Percentiles rank a stretch among this genome's conserved stretches.
phyloP scores from a whole-genome alignment of 140 eudicot genomes.

The Flaveria floridana region DNA sequence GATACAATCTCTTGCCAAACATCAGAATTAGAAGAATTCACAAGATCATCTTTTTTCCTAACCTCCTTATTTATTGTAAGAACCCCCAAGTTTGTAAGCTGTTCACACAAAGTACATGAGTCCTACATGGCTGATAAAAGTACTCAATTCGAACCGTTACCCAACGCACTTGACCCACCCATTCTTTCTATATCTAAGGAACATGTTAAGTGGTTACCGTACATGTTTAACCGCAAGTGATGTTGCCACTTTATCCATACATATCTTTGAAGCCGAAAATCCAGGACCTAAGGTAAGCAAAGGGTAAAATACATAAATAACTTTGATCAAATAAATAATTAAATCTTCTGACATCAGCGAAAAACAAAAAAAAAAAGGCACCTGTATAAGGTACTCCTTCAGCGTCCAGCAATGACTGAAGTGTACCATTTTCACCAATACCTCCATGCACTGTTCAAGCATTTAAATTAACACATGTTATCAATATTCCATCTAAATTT shows the following conservation, averaged over 20 bases:
- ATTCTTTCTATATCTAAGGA: conserved; percentile 13
- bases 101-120: conserved; percentile 27
- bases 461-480: conserved; percentile 15
- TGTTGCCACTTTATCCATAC: conserved; percentile 97
- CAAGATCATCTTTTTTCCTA: conserved; percentile 53
- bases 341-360: background rate
- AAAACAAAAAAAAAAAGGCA: conserved; percentile 10
- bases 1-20: conserved; percentile 67
- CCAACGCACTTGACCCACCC: background rate
- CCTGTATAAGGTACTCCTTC: conserved; percentile 83
- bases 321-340: background rate
- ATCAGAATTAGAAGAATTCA: conserved; percentile 37
- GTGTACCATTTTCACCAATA: conserved; percentile 96
- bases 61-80: conserved; percentile 81
- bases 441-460: conserved; percentile 83
- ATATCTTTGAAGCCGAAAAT: conserved; percentile 64
- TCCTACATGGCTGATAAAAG: conserved; percentile 17
- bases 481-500: conserved; percentile 2
- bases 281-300: conserved; percentile 70
- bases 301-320: conserved; percentile 17
- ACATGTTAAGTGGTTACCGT: conserved; percentile 31
- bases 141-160: background rate
- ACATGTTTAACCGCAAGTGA: conserved; percentile 78
- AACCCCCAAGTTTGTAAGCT: conserved; percentile 71
- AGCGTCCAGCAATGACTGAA: conserved; percentile 73